A percentile compares a stretch with the other conserved stretches of the same genome.
Conservation (phyloP, 2,329 filamentous ascomycete genomes). For the Penicillium corylophilum region DNA sequence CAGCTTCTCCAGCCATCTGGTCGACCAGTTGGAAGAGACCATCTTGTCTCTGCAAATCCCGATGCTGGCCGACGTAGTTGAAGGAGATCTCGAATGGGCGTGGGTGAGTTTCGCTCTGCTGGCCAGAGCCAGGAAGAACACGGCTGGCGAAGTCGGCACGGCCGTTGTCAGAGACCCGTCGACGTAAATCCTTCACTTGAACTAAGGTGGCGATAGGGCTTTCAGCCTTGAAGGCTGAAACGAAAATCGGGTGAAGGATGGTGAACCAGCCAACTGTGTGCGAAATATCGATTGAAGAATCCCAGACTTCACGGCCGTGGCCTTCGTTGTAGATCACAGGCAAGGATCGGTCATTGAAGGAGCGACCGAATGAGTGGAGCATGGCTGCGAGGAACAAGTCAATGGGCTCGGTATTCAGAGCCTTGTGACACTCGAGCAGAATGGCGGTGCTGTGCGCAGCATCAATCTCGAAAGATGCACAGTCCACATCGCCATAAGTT, state of each 20-base stretch:
- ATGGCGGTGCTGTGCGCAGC: conserved; percentile 25
- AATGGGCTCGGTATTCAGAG: conserved; percentile 36
- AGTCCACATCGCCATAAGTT: conserved; percentile 38
- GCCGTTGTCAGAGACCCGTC: conserved; percentile 39
- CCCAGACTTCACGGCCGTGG: conserved; percentile 50
- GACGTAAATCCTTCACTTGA: conserved; percentile 41
- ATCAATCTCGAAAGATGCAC: conserved; percentile 36
- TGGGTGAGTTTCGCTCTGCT: conserved; percentile 33
- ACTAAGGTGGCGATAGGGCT: conserved; percentile 34
- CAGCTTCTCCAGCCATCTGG: conserved; percentile 48
- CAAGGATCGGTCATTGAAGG: conserved; percentile 42
- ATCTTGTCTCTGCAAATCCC: conserved; percentile 47
- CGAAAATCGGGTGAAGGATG: conserved; percentile 47
- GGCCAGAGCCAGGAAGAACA: conserved; percentile 31
- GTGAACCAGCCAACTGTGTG: conserved; percentile 55
- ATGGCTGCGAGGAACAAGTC: conserved; percentile 39
- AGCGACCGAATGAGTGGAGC: conserved; percentile 46
- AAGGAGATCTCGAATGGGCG: conserved; percentile 47
- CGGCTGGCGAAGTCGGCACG: conserved; percentile 38
- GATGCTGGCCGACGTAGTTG: conserved; percentile 41
- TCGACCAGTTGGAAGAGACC: conserved; percentile 47
- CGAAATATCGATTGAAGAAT: conserved; percentile 48
- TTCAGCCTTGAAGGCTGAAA: conserved; percentile 26
- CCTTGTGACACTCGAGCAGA: conserved; percentile 33
- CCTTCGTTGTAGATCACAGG: conserved; percentile 51